Percentiles rank a stretch among this genome's conserved stretches.
Evolutionary conservation across 139 green algal species (phyloP).

Genomic region (Picochlorum costavermella): DNA sequence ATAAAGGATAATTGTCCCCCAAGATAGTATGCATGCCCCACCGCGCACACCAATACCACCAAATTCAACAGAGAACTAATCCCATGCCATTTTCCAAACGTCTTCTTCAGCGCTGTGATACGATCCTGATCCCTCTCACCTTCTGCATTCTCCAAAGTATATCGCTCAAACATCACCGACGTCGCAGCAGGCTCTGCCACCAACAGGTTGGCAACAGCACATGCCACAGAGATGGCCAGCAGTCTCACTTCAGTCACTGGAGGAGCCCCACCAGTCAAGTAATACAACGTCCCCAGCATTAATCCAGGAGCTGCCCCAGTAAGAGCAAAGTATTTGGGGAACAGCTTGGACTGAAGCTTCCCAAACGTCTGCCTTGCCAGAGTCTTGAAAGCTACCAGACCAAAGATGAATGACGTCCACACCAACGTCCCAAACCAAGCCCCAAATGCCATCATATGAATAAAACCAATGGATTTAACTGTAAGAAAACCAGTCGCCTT

Average conservation of each 20-base stretch:
- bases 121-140: conserved; percentile 8
- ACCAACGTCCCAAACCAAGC: conserved; percentile 32
- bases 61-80: conserved; percentile 52
- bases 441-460: conserved; percentile 36
- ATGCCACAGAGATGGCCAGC: conserved; percentile 2
- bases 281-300: conserved; percentile 20
- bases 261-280: background rate
- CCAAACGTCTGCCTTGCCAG: conserved; percentile 58
- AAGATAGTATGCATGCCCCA: conserved; percentile 43
- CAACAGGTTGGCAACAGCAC: conserved; percentile 44
- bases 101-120: conserved; percentile 47
- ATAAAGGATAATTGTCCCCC: conserved; percentile 10
- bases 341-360: conserved; percentile 48
- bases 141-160: conserved; percentile 51
- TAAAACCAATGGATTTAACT: conserved; percentile 10
- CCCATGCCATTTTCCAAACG: conserved; percentile 54
- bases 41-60: conserved; percentile 29
- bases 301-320: background rate
- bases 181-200: conserved; percentile 50
- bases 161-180: conserved; percentile 59
- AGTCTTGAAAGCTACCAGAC: conserved; percentile 60
- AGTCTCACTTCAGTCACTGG: conserved; percentile 9
- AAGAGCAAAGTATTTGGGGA: conserved; percentile 45
- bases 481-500: conserved; percentile 15
- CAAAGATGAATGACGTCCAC: conserved; percentile 35